Percentiles rank a stretch among this genome's conserved stretches.
These are phyloP conservation scores for Candolleomyces efflorescens DNA, from an alignment of 768 basidiomycete species.

Conservation along the genomic window DNA sequence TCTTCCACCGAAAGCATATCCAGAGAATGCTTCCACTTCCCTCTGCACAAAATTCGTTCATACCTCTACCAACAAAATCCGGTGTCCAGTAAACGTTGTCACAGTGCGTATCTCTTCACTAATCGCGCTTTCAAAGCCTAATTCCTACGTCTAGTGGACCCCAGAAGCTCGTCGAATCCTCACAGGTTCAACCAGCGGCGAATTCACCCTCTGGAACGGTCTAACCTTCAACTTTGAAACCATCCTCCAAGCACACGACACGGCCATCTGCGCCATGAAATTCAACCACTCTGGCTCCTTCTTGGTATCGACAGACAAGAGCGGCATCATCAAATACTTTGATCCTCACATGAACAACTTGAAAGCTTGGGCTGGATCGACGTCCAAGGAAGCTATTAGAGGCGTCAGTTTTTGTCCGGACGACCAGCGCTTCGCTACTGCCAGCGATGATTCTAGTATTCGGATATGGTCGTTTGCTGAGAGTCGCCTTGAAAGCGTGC, in stretches of 20 bases:
- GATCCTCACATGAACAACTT: slow-evolving; percentile 99
- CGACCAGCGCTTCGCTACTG: slow-evolving; percentile 88
- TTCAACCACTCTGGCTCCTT: slow-evolving; percentile 95
- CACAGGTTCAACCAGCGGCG: slow-evolving; percentile 94
- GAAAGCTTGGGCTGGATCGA: slow-evolving; percentile 87
- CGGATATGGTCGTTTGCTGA: slow-evolving; percentile 95
- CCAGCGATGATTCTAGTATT: slow-evolving; percentile 93
- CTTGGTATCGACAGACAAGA: slow-evolving; percentile 89
- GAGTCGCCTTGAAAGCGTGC: slow-evolving; percentile 79
- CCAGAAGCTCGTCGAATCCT: slow-evolving; percentile 91
- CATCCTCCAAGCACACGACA: slow-evolving; percentile 98
- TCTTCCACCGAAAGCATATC: slow-evolving; percentile 91
- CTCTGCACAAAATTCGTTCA: slow-evolving; percentile 97
- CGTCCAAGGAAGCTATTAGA: slow-evolving; percentile 74
- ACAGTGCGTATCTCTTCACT: slow-evolving; percentile 51
- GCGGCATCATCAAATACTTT: slow-evolving; percentile 96
- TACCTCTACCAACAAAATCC: slow-evolving; percentile 97
- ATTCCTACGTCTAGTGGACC: slow-evolving; percentile 70
- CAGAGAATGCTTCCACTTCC: slow-evolving; percentile 87
- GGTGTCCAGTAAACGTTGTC: slow-evolving; percentile 95
- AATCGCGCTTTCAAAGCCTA: neutral
- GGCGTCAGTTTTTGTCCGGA: slow-evolving; percentile 91
- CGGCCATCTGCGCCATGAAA: slow-evolving; percentile 82
- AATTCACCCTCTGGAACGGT: slow-evolving; percentile 99
- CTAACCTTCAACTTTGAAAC: slow-evolving; percentile 99